These are phyloP conservation scores for Candida cerambycidarum DNA, from an alignment of 805 yeast species.

Conservation along the genomic window DNA sequence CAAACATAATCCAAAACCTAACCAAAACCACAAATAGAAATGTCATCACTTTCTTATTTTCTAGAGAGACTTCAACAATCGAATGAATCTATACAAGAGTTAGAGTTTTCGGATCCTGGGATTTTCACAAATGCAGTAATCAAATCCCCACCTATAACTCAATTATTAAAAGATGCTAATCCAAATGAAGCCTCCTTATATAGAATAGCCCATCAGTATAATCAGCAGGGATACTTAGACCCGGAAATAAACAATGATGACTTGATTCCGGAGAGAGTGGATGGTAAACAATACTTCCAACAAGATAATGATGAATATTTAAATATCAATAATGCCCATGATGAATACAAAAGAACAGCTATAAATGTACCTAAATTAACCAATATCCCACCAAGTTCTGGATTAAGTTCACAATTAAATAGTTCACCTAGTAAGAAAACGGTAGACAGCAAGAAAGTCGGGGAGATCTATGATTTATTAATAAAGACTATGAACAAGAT, in stretches of 20 bases:
- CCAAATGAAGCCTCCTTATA: slow-evolving; percentile 52
- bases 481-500: slow-evolving; percentile 13
- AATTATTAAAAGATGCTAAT: slow-evolving; percentile 60
- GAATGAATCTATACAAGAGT: slow-evolving; percentile 39
- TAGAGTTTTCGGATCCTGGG: slow-evolving; percentile 57
- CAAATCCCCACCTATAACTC: slow-evolving; percentile 50
- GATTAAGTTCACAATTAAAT: slow-evolving; percentile 5
- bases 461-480: slow-evolving; percentile 10
- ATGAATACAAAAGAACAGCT: slow-evolving; percentile 28
- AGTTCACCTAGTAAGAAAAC: slow-evolving; percentile 14
- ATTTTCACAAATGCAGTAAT: slow-evolving; percentile 65
- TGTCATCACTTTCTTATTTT: slow-evolving; percentile 19
- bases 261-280: slow-evolving; percentile 44
- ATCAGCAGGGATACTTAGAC: slow-evolving; percentile 3
- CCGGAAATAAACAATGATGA: neutral
- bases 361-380: slow-evolving; percentile 26
- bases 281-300: slow-evolving; percentile 42
- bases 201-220: slow-evolving; percentile 27
- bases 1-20: neutral
- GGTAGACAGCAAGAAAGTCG: slow-evolving; percentile 6
- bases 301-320: slow-evolving; percentile 30
- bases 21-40: slow-evolving; percentile 1
- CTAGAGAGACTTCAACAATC: slow-evolving; percentile 37
- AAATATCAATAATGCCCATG: slow-evolving; percentile 13
- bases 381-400: slow-evolving; percentile 5